Evolutionary conservation across 129 eudicot genomes (phyloP).

Genomic region (Chrysanthemum makinoi): DNA sequence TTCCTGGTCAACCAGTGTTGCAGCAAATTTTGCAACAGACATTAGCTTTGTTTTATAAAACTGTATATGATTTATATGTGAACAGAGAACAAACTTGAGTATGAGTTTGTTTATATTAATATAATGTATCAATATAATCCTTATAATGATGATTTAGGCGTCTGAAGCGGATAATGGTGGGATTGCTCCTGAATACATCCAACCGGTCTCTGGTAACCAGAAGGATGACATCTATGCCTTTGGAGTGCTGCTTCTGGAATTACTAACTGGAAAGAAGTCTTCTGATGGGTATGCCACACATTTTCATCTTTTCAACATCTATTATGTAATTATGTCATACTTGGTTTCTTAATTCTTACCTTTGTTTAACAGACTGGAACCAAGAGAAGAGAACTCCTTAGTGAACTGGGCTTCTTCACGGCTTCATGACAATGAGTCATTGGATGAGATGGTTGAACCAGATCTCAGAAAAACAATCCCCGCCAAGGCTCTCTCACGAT

Average conservation of each 20-base stretch:
- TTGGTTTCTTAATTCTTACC: conserved; percentile 1
- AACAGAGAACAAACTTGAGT: not conserved
- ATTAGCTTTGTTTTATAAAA: too few species aligned
- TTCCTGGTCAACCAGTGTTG: not conserved
- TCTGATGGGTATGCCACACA: conserved; percentile 50
- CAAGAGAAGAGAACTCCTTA: conserved; percentile 63
- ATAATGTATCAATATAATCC: conserved; percentile 3
- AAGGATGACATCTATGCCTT: conserved; percentile 85
- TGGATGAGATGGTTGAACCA: conserved; percentile 81
- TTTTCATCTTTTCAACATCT: not conserved
- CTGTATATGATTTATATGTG: too few species aligned
- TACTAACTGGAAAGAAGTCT: conserved; percentile 82
- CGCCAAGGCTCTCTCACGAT: conserved; percentile 60
- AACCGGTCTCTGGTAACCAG: conserved; percentile 46
- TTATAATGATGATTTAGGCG: conserved; percentile 45
- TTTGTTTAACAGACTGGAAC: conserved; percentile 45
- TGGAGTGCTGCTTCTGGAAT: conserved; percentile 88
- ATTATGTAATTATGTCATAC: conserved; percentile 1
- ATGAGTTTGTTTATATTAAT: too few species aligned
- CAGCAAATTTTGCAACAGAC: not conserved
- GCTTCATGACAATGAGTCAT: conserved; percentile 76
- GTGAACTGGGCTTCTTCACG: conserved; percentile 83
- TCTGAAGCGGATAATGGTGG: conserved; percentile 70
- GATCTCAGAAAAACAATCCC: conserved; percentile 46
- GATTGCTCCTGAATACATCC: conserved; percentile 58